Conservation (phyloP, 371 early-diverging fungal genomes). For the Actinomortierella wolfii region DNA sequence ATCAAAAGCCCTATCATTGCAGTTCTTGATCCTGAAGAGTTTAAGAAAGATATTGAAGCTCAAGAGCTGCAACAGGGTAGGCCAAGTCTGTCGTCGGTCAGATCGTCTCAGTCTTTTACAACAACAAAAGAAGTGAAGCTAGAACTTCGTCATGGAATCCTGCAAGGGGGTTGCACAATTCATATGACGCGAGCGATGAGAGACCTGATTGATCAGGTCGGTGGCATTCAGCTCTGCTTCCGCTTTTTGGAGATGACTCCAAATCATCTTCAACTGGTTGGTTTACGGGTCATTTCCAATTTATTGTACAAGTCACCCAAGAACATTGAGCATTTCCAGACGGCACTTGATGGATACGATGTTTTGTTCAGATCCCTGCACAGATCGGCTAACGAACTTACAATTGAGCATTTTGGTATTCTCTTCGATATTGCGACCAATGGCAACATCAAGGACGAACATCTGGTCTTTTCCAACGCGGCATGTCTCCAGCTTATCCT, state of each 20-base stretch:
- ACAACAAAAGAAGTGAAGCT: constrained; percentile 4
- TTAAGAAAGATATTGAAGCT: constrained; percentile 20
- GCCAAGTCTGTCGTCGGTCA: neutral
- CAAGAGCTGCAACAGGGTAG: too few species aligned
- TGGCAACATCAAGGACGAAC: constrained; percentile 47
- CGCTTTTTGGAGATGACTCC: constrained; percentile 46
- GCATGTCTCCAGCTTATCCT: constrained; percentile 44
- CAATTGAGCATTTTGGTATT: constrained; percentile 46
- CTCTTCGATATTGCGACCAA: constrained; percentile 49
- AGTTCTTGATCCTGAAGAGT: constrained; percentile 39
- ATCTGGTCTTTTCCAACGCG: constrained; percentile 43
- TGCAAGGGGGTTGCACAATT: constrained; percentile 49
- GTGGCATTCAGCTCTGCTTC: constrained; percentile 48
- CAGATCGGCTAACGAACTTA: constrained; percentile 29
- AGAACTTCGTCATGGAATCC: constrained; percentile 18
- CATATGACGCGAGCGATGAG: constrained; percentile 47
- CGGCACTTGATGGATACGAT: constrained; percentile 44
- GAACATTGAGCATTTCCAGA: constrained; percentile 45
- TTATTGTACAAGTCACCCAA: constrained; percentile 48
- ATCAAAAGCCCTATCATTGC: constrained; percentile 41
- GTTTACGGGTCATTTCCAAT: constrained; percentile 47
- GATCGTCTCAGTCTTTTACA: neutral
- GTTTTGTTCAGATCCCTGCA: constrained; percentile 30
- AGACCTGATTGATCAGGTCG: constrained; percentile 42
- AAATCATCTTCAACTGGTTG: constrained; percentile 46